phyloP scores from a whole-genome alignment of 2,329 filamentous ascomycete species.

The Aureobasidium lini region DNA sequence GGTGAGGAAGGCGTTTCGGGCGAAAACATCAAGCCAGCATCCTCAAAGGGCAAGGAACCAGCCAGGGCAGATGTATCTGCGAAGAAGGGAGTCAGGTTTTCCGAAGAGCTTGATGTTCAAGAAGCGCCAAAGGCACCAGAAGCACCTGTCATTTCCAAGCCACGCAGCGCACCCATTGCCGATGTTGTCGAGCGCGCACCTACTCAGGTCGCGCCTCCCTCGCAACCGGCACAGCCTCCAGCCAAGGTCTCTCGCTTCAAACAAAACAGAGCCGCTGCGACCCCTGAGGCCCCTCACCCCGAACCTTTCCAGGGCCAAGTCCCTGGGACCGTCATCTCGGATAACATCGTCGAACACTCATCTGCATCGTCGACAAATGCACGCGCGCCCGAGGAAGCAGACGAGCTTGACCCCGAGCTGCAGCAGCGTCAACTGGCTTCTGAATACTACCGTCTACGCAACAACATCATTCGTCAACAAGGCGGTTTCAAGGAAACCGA shows the following conservation, averaged over 20 bases:
- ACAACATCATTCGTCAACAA: conserved; percentile 72
- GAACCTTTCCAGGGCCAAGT: not conserved
- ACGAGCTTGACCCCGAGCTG: conserved; percentile 59
- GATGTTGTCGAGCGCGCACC: conserved; percentile 29
- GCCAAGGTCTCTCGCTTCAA: conserved; percentile 37
- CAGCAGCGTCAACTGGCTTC: conserved; percentile 70
- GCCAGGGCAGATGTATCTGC: conserved; percentile 20
- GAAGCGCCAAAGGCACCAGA: conserved; percentile 18
- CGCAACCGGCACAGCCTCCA: conserved; percentile 21
- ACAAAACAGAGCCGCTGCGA: conserved; percentile 14
- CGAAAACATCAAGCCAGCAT: conserved; percentile 17
- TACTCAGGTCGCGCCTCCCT: not conserved
- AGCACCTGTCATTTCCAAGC: not conserved
- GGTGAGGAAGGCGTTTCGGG: conserved; percentile 27
- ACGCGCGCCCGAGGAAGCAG: conserved; percentile 31
- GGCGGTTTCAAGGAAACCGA: conserved; percentile 68
- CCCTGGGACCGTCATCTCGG: conserved; percentile 44
- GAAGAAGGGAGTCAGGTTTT: conserved; percentile 74
- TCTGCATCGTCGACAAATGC: conserved; percentile 20
- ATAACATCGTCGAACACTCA: conserved; percentile 49
- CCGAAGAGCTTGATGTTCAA: conserved; percentile 60
- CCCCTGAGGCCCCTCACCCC: not conserved
- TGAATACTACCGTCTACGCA: conserved; percentile 77
- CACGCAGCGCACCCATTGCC: conserved; percentile 19
- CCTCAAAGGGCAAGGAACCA: conserved; percentile 8